phyloP scores from a whole-genome alignment of 495 filamentous ascomycete genomes.

The Annulohypoxylon maeteangense region DNA sequence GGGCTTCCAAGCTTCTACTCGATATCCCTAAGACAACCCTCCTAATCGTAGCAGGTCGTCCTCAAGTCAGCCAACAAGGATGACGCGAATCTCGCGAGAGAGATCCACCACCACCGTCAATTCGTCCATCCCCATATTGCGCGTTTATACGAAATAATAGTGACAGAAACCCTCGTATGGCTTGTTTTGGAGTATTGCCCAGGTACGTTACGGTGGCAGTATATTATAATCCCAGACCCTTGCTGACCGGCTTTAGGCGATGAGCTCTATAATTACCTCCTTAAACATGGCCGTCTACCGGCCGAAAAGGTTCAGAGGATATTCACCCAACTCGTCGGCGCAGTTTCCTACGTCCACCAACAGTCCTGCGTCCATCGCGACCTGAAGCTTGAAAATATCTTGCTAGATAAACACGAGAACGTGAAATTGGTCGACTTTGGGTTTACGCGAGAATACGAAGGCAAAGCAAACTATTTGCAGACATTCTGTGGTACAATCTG shows the following conservation, averaged over 20 bases:
- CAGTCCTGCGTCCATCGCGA: slow-evolving; percentile 97
- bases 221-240: slow-evolving; percentile 2
- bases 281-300: slow-evolving; percentile 83
- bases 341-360: slow-evolving; percentile 94
- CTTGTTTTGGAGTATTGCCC: slow-evolving; percentile 96
- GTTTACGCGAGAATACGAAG: slow-evolving; percentile 97
- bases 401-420: slow-evolving; percentile 96
- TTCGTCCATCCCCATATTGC: slow-evolving; percentile 98
- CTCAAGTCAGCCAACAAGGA: slow-evolving; percentile 97
- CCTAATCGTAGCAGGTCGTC: slow-evolving; percentile 73
- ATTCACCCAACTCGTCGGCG: slow-evolving; percentile 94
- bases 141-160: slow-evolving; percentile 95
- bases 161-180: slow-evolving; percentile 95
- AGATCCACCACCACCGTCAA: slow-evolving; percentile 98
- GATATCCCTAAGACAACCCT: slow-evolving; percentile 17
- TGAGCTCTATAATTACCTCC: slow-evolving; percentile 95
- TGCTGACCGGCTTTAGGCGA: slow-evolving; percentile 71
- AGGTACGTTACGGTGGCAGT: slow-evolving; percentile 66
- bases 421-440: slow-evolving; percentile 99
- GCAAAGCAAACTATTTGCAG: slow-evolving; percentile 92
- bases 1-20: neutral
- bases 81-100: slow-evolving; percentile 92
- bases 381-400: slow-evolving; percentile 95
- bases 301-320: slow-evolving; percentile 93
- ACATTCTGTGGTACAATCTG: slow-evolving; percentile 98